Base-by-base conservation (phyloP, 495 filamentous ascomycete genomes). In the Sporormia fimetaria region DNA sequence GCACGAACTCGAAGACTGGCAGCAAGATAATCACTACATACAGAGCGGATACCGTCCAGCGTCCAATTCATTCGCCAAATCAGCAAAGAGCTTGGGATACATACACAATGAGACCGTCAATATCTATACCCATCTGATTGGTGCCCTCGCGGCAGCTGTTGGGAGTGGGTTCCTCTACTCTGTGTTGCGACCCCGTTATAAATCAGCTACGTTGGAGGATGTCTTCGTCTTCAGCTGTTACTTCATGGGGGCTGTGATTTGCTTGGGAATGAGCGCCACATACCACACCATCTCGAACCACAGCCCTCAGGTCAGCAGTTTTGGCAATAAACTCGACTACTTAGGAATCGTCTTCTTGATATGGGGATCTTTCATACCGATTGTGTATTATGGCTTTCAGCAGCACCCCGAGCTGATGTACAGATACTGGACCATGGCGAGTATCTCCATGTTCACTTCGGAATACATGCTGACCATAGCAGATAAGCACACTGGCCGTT, bases 71-170 rank as follows among this genome's bases (percentile, higher is more conserved):
- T 78, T 80, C 56, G 55, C 57, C 10, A 65, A 58, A 22, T 87
- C 76, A 33, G 69, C 81, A 30, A 63, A 68, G 22, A 82, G 76
- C 20, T 63, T 86, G 44, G 60, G 67, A 33, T 83, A 85, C 59
- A 49, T 87, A n/a, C 83, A 96, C 65, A 96, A 94, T 63, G 86
- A 96, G 60, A 76, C 74, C n/a, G 80, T 96, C 45, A 96, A 96
- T 61, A 88, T 94, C 55, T 94, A 87, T 63, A 76, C 81, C 2
- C 88, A 96, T 61, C 71, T 94, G 4, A 50, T 90, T 15, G 79
- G 78, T 32, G 65, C 76, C 10, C 33, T 78, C 4, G 22, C 57
- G 14, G 71, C 74, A 41, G 45, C 68, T 14, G 44, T 65, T 11
- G 44, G 60, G 1, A 65, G 57, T 0, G 12, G 53, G 18, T 25